phyloP scores from a whole-genome alignment of 257 asterid species.

The Solanum dulcamara region DNA sequence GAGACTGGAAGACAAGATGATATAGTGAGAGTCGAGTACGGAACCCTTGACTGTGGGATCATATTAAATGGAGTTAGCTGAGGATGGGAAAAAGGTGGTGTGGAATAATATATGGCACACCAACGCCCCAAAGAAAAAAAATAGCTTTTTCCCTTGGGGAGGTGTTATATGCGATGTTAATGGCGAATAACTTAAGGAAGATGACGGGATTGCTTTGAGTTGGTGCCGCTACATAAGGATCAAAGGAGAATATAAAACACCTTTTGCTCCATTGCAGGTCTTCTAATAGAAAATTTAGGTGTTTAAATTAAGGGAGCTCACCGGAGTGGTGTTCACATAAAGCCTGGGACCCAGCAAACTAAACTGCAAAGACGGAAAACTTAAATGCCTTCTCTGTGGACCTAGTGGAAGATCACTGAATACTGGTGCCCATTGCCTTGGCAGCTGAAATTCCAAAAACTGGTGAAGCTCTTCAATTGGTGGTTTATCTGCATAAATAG shows the following conservation, averaged over 20 bases:
- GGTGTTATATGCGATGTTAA: background rate
- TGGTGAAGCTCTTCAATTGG: constrained; percentile 99
- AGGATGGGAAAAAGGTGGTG: background rate
- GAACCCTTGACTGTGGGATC: background rate
- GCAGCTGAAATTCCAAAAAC: constrained; percentile 95
- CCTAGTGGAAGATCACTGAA: constrained; percentile 95
- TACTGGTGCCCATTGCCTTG: constrained; percentile 98
- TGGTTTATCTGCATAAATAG: constrained; percentile 69
- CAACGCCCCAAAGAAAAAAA: background rate
- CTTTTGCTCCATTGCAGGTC: background rate
- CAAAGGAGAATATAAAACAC: background rate
- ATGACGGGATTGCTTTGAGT: background rate
- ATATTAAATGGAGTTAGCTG: background rate
- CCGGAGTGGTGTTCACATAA: constrained; percentile 59
- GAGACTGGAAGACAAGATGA: background rate
- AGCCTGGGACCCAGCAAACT: constrained; percentile 95
- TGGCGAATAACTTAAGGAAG: background rate
- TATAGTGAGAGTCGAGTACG: background rate
- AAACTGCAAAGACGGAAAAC: constrained; percentile 71
- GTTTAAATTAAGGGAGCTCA: constrained; percentile 13
- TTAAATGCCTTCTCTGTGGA: constrained; percentile 78
- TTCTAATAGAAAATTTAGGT: background rate
- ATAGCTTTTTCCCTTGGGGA: background rate
- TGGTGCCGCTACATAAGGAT: background rate
- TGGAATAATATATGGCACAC: background rate